These are phyloP conservation scores for Lomentospora prolificans DNA, from an alignment of 2,329 filamentous ascomycete species.

Conservation along the genomic window DNA sequence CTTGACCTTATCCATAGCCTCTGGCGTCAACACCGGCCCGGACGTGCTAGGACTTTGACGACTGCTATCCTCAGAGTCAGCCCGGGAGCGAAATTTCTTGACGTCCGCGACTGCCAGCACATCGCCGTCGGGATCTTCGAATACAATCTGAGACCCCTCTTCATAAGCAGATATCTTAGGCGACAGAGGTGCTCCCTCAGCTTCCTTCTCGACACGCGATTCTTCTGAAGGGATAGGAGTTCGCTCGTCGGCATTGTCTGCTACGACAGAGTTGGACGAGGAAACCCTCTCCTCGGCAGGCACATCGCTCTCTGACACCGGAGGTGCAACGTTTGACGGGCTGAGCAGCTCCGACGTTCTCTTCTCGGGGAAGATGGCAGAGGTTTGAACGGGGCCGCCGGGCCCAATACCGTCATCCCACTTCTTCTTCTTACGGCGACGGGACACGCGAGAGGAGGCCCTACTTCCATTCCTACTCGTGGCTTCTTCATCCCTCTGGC, in stretches of 20 bases:
- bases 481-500: slow-evolving; percentile 68
- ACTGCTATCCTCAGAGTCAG: slow-evolving; percentile 69
- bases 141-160: slow-evolving; percentile 68
- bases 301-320: not conserved
- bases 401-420: slow-evolving; percentile 64
- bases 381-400: slow-evolving; percentile 81
- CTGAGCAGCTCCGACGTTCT: slow-evolving; percentile 2
- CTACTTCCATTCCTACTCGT: slow-evolving; percentile 44
- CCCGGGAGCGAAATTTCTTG: slow-evolving; percentile 30
- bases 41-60: slow-evolving; percentile 32
- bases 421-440: slow-evolving; percentile 54
- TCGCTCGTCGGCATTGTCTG: not conserved
- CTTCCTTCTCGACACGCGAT: not conserved
- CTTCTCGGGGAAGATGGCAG: slow-evolving; percentile 67
- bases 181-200: not conserved
- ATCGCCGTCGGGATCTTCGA: slow-evolving; percentile 82
- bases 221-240: not conserved
- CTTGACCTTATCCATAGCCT: slow-evolving; percentile 14
- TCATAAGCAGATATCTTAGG: slow-evolving; percentile 59
- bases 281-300: not conserved
- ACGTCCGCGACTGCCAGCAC: slow-evolving; percentile 59
- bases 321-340: slow-evolving; percentile 5
- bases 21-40: slow-evolving; percentile 11
- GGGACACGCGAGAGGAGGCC: slow-evolving; percentile 48
- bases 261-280: not conserved